Base-by-base conservation (phyloP, 805 yeast species). In the Hanseniaspora guilliermondii region DNA sequence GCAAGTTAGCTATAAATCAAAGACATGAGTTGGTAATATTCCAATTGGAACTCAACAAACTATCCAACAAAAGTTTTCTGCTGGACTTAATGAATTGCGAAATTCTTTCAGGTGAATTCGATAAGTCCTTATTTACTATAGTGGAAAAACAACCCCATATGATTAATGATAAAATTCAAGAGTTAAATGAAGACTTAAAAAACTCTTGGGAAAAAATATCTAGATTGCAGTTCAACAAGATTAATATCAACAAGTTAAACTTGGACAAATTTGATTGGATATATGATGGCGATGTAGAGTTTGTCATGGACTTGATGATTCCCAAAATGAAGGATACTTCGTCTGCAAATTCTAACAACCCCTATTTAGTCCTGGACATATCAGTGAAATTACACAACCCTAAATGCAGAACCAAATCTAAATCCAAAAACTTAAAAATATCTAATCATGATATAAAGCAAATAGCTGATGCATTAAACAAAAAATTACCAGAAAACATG, bases 101-200 rank as follows among this genome's bases (percentile, higher is more conserved):
- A 55, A 79, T 82, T 48, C 79, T 83, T 33, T 79, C 85, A 16
- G 94, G 94, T 0, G 78, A 89, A 0, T 72, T 85, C 14, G 83
- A 84, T 61, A 83, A 83, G 53, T 79, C 93, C 1, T 71, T 85
- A 65, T 84, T 85, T 67, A 83, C 88, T 0, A 74, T 85, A 22
- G 93, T 85, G 60, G 83, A 83, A 62, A 77, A 85, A 60, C 91
- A 84, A 62, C 75, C 76, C 57, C 75, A 76, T 54, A 67, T 74
- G 57, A 76, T 78, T 0, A 73, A 73, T 58, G 71, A 75, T 33
- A 67, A 64, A 37, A 52, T 52, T 4, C 25, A 44, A 27, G 72
- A 69, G 54, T 59, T 68, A 35, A 65, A 65, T 25, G 66, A 65
- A 32, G 72, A 71, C 48, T 58, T 66, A 21, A 61, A 67, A 9